Base-by-base conservation (phyloP, 495 filamentous ascomycete species). In the Trichoderma virens region DNA sequence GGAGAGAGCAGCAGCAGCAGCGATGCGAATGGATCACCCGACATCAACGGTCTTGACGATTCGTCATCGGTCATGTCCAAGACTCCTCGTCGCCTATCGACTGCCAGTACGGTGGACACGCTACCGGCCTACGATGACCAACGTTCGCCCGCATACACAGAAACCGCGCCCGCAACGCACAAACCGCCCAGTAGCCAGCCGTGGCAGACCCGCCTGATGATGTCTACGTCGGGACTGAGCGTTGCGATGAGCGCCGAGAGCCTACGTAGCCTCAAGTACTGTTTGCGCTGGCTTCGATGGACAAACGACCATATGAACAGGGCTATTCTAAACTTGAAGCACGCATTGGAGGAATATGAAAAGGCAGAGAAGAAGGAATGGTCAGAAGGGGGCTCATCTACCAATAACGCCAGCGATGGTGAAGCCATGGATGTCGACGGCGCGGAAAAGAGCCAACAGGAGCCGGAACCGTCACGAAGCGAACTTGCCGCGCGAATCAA, bases 221-320 rank as follows among this genome's bases (percentile, higher is more conserved):
- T 95, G 65, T 87, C 86, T 16, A 95, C 92, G 0, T 93, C 90
- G 0, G 91, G 90, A 0, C 79, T 97, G 2, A 88, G 90, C 35
- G 87, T 92, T 23, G 91, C 93, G 0, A 90, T 98, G 82, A 92
- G 86, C 69, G 90, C 95, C 25, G 88, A 91, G 69, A 92, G 88
- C 56, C 76, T 95, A 14, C 79, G 83, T 14, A 90, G 85, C 64
- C 77, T 98, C 30, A 88, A 87, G 68, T 90, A 87, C 68, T 94
- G 90, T 68, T 76, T 97, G 18, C 79, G 81, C 23, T 87, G 88
- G 80, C 78, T 97, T n/a, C 81, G 84, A 51, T 84, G 85, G 81
- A 88, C 89, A 2, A 95, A 93, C 67, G 83, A 82, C 14, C 88
- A 89, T 70, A 78, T 98, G 43, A 83, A 83, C 25, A 83, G 85